These are phyloP conservation scores for Aspergillus sp. DNA, from an alignment of 2,329 filamentous ascomycete genomes.

Conservation along the genomic window DNA sequence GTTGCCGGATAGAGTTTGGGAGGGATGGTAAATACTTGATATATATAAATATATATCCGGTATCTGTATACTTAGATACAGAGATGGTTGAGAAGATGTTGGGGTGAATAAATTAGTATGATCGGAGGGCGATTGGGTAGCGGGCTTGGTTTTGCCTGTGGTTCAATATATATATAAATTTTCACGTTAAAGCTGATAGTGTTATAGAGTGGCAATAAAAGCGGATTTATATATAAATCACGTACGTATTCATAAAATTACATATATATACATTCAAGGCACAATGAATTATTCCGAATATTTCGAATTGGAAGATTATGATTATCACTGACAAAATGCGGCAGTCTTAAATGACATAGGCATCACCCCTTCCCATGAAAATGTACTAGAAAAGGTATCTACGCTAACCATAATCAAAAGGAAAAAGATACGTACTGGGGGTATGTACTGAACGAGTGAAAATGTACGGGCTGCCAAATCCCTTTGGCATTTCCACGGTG, in stretches of 20 bases:
- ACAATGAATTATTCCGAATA: not conserved
- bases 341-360: slow-evolving; percentile 8
- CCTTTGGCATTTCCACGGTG: not conserved
- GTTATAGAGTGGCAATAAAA: not conserved
- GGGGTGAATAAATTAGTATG: not conserved
- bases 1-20: slow-evolving; percentile 76
- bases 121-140: not conserved
- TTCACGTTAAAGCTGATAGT: too few relatives aligned
- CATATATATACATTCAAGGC: not conserved
- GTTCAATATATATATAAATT: not conserved
- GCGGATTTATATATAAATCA: not conserved
- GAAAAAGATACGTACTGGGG: slow-evolving; percentile 5
- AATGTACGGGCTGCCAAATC: slow-evolving; percentile 1
- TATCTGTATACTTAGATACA: not conserved
- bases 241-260: not conserved
- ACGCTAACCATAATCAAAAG: slow-evolving; percentile 15
- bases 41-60: not conserved
- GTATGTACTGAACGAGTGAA: slow-evolving; percentile 9
- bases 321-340: not conserved
- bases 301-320: not conserved
- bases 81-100: not conserved
- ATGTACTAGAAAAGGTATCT: slow-evolving; percentile 15
- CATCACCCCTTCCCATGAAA: slow-evolving; percentile 7
- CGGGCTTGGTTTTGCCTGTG: not conserved
- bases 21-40: slow-evolving; percentile 65